Base-by-base conservation (phyloP, 768 basidiomycete genomes). In the Boletus reticulatus region DNA sequence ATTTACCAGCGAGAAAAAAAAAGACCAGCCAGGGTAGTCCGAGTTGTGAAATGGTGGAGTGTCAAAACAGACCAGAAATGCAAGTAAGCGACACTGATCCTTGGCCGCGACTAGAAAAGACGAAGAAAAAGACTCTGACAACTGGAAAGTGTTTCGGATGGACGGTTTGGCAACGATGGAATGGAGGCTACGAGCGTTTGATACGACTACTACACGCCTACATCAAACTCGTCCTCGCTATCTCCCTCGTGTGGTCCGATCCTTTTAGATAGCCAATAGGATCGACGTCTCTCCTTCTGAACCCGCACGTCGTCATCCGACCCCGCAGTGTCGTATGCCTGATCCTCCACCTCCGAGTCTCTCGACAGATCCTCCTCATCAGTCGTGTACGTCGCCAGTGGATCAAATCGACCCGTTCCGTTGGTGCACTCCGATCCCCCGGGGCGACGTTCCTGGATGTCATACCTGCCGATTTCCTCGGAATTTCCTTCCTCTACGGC, bases 191-290 rank as follows among this genome's bases (percentile, higher is more conserved):
- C 22, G 43, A 44, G 43, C 43, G 27, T 27, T 17, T 22, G 4
- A 22, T 42, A 19, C 19, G 6, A 5, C 12, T 27, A 38, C 43
- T 19, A 32, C 22, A 27, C 19, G 11, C 29, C 49, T 27, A 42
- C 54, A 20, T 38, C 53, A 22, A 36, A 14, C 13, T 36, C 34
- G 34, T 34, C 34, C 34, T 34, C 34, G 34, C 11, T 34, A 8
- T 59, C 65, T 52, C 64, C 65, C 27, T 71, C 62, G 50, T 53
- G 31, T 19, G 63, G 67, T 34, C 74, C 75, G 62, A 69, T 67
- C 7, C 73, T 77, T 55, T 86, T 88, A 20, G 82, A 80, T 43
- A 84, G 60, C 86, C 84, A 85, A 65, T 79, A 86, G 6, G 76
- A 77, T 53, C 83, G 75, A 32, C 73, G 78, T 56, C 45, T 48